Evolutionary conservation across 495 filamentous ascomycete genomes (phyloP), one percentile per base, ranked within the genome.

Genomic region (Lophium mytilinum): DNA sequence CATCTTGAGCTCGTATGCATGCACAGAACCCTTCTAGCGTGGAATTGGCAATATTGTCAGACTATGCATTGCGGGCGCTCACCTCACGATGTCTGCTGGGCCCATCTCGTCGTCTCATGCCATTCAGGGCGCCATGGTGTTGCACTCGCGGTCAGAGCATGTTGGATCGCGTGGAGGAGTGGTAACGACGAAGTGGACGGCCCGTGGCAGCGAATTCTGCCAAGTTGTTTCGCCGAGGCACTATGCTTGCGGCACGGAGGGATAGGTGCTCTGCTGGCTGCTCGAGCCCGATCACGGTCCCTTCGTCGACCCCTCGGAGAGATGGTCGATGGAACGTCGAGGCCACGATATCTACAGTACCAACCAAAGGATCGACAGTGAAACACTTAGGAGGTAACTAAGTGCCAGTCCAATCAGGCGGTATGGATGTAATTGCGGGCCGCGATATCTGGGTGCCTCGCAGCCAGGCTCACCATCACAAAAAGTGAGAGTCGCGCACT

Each of bases 181-280:
- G 24, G 24, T 6, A 2, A 30, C 6, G 24, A 6, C 6, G 24
- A 6, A 30, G 24, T 30, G 24, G 24, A 15, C 19, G 41, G 6
- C 41, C 15, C 9, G 7, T 45, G 41, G 9, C 42, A 39, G 36
- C 54, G 54, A 58, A 49, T 62, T 9, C 14, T 4, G 15, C 48
- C 55, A 33, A 54, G 42, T 15, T 10, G 34, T 53, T 56, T 39
- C 50, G 50, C 58, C 59, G 59, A 62, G 59, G 59, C 50, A 52
- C 43, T 33, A 51, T 40, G 24, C 24, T 30, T 30, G 24, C 24
- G 24, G 24, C 24, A 30, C 3, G 24, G 24, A 30, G 2, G 24
- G 24, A 30, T 30, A 6, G 6, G 6, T 30, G 24, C 24, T 30
- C 24, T 30, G 24, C 24, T 30, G 24, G 24, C 2, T 30, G 24